Evolutionary conservation across 768 basidiomycete genomes (phyloP).

Genomic region (Rhizopogon rudus): DNA sequence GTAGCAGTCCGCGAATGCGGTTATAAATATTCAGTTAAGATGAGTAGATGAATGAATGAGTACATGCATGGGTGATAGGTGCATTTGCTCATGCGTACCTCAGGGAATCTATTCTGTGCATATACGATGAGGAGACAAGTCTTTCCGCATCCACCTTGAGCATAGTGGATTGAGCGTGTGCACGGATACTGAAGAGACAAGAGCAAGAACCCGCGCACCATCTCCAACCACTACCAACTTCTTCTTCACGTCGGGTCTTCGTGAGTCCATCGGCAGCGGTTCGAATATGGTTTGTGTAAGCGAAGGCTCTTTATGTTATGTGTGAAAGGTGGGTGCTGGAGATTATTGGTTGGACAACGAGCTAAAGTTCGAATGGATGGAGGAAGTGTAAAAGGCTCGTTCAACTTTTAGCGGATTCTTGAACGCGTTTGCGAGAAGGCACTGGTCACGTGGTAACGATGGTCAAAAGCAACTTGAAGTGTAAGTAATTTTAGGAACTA

Average conservation of each 20-base stretch:
- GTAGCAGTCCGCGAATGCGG: conserved; percentile 4
- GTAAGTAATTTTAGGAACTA: too few species aligned
- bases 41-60: conserved; percentile 4
- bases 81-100: conserved; percentile 48
- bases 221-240: conserved; percentile 89
- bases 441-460: background rate
- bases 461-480: background rate
- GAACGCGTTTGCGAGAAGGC: background rate
- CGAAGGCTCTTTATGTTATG: too few species aligned
- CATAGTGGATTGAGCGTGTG: conserved; percentile 20
- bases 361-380: too few species aligned
- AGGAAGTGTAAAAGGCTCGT: too few species aligned
- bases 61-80: conserved; percentile 1
- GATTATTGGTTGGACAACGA: too few species aligned
- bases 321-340: too few species aligned
- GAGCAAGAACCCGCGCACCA: conserved; percentile 45
- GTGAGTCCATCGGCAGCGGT: conserved; percentile 22
- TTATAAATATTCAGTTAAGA: conserved; percentile 1
- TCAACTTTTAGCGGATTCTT: too few species aligned
- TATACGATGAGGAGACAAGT: conserved; percentile 96
- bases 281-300: background rate
- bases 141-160: conserved; percentile 80
- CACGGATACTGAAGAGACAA: conserved; percentile 16
- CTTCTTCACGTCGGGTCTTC: conserved; percentile 76
- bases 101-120: conserved; percentile 93